Percentiles rank a stretch among this genome's conserved stretches.
These are phyloP conservation scores for Nicotiana paniculata DNA, from an alignment of 257 asterid species.

Conservation along the genomic window DNA sequence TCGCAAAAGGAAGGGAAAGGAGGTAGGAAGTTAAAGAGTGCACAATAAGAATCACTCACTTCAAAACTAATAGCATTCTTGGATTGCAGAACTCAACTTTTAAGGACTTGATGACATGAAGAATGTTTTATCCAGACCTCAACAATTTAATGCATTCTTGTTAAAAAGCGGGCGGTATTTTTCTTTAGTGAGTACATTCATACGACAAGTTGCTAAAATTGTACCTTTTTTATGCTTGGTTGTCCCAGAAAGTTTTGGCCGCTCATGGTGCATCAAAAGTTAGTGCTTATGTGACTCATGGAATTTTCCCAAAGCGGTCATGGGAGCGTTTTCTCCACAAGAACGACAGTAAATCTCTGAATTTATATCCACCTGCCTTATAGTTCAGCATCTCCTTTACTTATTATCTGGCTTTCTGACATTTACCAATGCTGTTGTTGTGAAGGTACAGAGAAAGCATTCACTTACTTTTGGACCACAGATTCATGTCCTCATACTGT, in stretches of 20 bases:
- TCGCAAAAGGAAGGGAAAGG: not conserved
- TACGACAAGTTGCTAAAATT: not conserved
- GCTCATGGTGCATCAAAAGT: slow-evolving; percentile 88
- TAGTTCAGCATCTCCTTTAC: not conserved
- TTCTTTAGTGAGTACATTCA: not conserved
- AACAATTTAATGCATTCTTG: not conserved
- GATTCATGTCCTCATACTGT: slow-evolving; percentile 89
- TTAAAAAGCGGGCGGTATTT: not conserved
- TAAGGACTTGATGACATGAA: not conserved
- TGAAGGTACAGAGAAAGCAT: slow-evolving; percentile 44
- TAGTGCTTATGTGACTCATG: slow-evolving; percentile 90
- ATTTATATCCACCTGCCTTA: not conserved
- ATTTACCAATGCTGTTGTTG: not conserved
- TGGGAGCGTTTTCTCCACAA: slow-evolving; percentile 79
- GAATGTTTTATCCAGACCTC: not conserved
- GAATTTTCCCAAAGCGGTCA: slow-evolving; percentile 72
- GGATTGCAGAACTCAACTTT: not conserved
- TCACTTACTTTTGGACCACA: slow-evolving; percentile 82
- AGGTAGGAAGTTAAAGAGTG: not conserved
- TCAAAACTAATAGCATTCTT: not conserved
- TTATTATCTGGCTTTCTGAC: slow-evolving; percentile 2
- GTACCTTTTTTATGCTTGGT: not conserved
- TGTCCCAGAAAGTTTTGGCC: slow-evolving; percentile 75
- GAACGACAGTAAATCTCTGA: slow-evolving; percentile 40
- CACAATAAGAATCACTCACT: not conserved